Evolutionary conservation across 2,329 filamentous ascomycete genomes (phyloP).

Genomic region (Rutstroemia sp.): DNA sequence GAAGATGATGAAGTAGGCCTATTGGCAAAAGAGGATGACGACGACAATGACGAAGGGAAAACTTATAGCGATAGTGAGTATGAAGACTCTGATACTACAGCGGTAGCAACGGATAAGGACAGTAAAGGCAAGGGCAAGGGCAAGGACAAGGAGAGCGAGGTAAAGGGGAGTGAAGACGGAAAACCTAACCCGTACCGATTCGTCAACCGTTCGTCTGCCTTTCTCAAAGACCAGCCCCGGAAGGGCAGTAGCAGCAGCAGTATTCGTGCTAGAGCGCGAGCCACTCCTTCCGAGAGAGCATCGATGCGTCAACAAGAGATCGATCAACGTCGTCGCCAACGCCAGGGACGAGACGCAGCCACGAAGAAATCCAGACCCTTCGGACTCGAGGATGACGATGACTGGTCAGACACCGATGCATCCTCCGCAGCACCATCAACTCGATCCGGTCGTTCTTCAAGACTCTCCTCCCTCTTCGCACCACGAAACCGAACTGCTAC

Average conservation of each 20-base stretch:
- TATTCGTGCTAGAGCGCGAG: not conserved
- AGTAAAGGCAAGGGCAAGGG: not conserved
- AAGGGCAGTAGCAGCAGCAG: not conserved
- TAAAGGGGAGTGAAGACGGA: not conserved
- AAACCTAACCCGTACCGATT: not conserved
- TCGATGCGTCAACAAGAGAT: conserved; percentile 1
- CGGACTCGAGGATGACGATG: not conserved
- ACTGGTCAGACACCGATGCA: conserved; percentile 1
- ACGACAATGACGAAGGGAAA: not conserved
- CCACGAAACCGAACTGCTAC: not conserved
- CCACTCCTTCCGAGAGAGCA: not conserved
- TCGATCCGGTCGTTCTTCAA: not conserved
- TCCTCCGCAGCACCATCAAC: not conserved
- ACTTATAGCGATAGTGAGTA: too few species aligned
- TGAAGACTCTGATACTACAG: too few species aligned
- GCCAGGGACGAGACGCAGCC: not conserved
- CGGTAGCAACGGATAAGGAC: too few species aligned
- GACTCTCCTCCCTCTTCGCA: conserved; percentile 1
- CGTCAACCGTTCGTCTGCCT: not conserved
- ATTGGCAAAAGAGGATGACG: not conserved
- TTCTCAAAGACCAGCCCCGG: not conserved
- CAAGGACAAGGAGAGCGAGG: not conserved
- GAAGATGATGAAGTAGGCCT: conserved; percentile 1
- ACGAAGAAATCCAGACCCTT: not conserved
- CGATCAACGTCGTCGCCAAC: not conserved